phyloP scores from a whole-genome alignment of 2,329 filamentous ascomycete genomes.

The Ilyonectria sp. region DNA sequence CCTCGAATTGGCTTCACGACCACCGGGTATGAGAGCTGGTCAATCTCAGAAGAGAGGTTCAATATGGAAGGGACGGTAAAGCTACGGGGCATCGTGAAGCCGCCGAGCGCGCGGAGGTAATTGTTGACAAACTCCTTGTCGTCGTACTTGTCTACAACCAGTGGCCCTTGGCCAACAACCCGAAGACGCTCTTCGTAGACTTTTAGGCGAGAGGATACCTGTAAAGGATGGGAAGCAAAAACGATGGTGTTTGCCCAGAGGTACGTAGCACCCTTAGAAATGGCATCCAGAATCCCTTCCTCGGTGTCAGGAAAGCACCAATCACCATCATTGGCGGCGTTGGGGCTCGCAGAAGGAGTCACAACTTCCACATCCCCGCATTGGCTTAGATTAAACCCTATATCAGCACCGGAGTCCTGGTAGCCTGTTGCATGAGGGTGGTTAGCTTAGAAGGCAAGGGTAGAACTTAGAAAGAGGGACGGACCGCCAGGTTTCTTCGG shows the following conservation, averaged over 20 bases:
- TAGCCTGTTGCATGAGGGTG: neutral
- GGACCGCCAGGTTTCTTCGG: slow-evolving; percentile 7
- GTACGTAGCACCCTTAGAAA: slow-evolving; percentile 10
- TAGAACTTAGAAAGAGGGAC: too few species aligned
- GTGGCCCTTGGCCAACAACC: slow-evolving; percentile 15
- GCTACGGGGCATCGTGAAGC: slow-evolving; percentile 11
- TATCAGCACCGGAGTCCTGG: slow-evolving; percentile 21
- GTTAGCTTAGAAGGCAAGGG: too few species aligned
- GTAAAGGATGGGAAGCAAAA: slow-evolving; percentile 15
- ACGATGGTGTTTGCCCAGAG: slow-evolving; percentile 17
- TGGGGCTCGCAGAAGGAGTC: slow-evolving; percentile 1
- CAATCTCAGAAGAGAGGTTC: neutral
- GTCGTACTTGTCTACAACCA: slow-evolving; percentile 17
- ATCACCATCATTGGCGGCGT: neutral
- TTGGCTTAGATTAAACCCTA: slow-evolving; percentile 12
- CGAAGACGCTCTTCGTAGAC: neutral
- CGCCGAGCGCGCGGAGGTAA: neutral
- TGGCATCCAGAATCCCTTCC: slow-evolving; percentile 15
- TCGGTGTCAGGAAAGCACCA: slow-evolving; percentile 21
- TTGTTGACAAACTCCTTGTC: slow-evolving; percentile 15
- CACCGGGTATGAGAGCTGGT: slow-evolving; percentile 52
- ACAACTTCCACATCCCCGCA: slow-evolving; percentile 9
- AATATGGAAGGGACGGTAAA: neutral
- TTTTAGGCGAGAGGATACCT: slow-evolving; percentile 5
- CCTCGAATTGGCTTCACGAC: slow-evolving; percentile 65